Percentiles rank a stretch among this genome's conserved stretches.
Conservation (phyloP, 495 filamentous ascomycete genomes). For the Aspergillus avenaceus region DNA sequence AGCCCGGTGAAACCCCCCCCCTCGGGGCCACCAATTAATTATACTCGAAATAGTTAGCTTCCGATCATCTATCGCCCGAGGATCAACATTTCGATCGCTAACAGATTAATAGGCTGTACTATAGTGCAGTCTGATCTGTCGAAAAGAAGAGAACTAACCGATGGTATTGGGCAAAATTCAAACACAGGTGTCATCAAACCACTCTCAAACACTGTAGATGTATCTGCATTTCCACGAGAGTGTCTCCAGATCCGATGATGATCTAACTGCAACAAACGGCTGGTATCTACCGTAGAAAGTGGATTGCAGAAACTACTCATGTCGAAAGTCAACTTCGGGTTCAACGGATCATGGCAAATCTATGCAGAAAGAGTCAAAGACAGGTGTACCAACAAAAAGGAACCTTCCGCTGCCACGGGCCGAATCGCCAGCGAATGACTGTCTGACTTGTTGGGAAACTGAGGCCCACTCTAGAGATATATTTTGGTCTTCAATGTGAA, state of each 20-base stretch:
- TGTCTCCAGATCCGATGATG: background rate
- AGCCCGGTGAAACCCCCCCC: no score
- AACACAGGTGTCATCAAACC: no score
- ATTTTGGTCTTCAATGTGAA: no score
- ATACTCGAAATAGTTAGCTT: background rate
- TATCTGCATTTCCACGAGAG: background rate
- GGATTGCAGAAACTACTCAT: background rate
- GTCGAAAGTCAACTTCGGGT: background rate
- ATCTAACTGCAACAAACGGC: background rate
- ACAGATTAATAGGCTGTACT: no score
- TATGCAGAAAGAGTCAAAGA: background rate
- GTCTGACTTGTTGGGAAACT: background rate
- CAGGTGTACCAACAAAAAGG: constrained; percentile 1
- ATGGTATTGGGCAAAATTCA: no score
- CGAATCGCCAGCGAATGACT: constrained; percentile 4
- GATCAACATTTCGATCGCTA: background rate
- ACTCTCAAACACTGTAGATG: no score
- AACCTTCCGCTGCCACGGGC: constrained; percentile 5
- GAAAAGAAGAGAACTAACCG: no score
- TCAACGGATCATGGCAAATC: background rate
- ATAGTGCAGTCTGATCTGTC: no score
- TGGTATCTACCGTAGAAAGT: background rate
- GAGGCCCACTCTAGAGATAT: background rate
- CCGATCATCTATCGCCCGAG: background rate
- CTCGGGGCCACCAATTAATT: background rate